Conservation (phyloP, 2,329 filamentous ascomycete species). For the Grosmannia clavigera region DNA sequence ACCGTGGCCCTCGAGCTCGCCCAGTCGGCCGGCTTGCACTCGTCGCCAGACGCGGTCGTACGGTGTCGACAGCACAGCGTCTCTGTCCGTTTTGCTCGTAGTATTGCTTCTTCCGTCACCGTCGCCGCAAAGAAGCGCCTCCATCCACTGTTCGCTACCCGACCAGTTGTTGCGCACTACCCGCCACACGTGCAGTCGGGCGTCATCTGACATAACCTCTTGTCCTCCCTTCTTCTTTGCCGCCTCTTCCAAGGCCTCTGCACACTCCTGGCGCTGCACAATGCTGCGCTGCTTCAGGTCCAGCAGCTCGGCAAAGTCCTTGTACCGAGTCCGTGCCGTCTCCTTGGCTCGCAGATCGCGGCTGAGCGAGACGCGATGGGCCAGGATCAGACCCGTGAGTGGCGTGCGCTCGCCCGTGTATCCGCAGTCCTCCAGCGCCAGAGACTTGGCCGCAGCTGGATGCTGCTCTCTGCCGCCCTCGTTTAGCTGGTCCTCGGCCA, state of each 20-base stretch:
- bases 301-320: slow-evolving; percentile 53
- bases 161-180: slow-evolving; percentile 64
- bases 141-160: slow-evolving; percentile 62
- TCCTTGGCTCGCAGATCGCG: slow-evolving; percentile 47
- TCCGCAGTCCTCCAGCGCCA: slow-evolving; percentile 48
- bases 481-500: slow-evolving; percentile 26
- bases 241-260: slow-evolving; percentile 19
- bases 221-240: slow-evolving; percentile 15
- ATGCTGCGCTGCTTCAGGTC: slow-evolving; percentile 49
- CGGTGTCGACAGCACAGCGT: slow-evolving; percentile 50
- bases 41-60: slow-evolving; percentile 63
- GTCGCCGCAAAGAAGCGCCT: slow-evolving; percentile 58
- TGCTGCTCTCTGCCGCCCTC: slow-evolving; percentile 14
- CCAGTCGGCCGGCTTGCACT: slow-evolving; percentile 45
- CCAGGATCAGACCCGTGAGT: slow-evolving; percentile 57
- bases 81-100: slow-evolving; percentile 26
- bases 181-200: slow-evolving; percentile 40
- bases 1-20: slow-evolving; percentile 39
- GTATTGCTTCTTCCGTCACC: slow-evolving; percentile 32
- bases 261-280: slow-evolving; percentile 36
- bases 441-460: slow-evolving; percentile 35
- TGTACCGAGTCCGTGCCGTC: slow-evolving; percentile 44
- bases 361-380: slow-evolving; percentile 57
- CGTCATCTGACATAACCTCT: slow-evolving; percentile 27
- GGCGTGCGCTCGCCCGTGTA: slow-evolving; percentile 40